phyloP scores from a whole-genome alignment of 176 grass and related monocot species.

The Dactylis glomerata region DNA sequence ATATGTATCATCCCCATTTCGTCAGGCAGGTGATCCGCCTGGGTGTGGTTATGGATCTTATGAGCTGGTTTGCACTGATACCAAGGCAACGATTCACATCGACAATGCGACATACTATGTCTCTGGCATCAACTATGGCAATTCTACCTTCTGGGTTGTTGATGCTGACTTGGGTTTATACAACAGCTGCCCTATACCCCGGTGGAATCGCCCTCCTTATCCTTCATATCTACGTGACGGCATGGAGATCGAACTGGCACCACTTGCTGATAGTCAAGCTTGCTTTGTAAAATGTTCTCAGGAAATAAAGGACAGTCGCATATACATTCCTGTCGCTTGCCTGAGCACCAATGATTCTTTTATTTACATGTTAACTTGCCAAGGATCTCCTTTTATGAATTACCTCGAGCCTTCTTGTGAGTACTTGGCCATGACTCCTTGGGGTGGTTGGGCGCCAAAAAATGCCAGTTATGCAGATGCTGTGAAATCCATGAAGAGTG shows the following conservation, averaged over 20 bases:
- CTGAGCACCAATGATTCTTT: slow-evolving; percentile 8
- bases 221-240: not conserved
- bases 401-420: slow-evolving; percentile 18
- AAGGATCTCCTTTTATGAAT: not conserved
- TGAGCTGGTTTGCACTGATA: not conserved
- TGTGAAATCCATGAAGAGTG: not conserved
- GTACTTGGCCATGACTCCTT: slow-evolving; percentile 12
- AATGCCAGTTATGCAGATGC: slow-evolving; percentile 13
- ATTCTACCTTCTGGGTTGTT: not conserved
- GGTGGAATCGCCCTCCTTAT: not conserved
- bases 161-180: not conserved
- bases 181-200: not conserved
- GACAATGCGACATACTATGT: not conserved
- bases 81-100: not conserved
- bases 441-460: rapidly evolving
- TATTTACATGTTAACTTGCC: slow-evolving; percentile 2
- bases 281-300: not conserved
- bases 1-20: not conserved
- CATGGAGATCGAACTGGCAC: not conserved
- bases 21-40: not conserved
- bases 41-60: not conserved
- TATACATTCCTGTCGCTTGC: slow-evolving; percentile 17
- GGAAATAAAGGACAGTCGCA: not conserved
- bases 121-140: not conserved
- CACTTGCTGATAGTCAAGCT: not conserved